Evolutionary conservation across 345 rosid species (phyloP).

Genomic region (Syzygium grande): DNA sequence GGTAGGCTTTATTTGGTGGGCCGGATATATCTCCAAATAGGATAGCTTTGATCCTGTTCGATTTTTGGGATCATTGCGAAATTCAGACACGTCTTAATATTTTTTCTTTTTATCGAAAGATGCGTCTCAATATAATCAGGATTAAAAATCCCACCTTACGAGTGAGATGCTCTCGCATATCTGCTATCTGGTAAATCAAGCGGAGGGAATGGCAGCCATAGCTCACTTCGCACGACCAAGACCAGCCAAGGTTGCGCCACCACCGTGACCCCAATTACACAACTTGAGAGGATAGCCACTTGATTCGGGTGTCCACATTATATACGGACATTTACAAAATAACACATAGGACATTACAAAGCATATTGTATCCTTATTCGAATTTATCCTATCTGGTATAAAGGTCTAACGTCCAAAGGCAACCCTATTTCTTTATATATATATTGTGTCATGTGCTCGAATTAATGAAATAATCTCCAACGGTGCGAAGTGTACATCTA

Average conservation of each 20-base stretch:
- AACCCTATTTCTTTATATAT: background rate
- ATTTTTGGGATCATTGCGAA: background rate
- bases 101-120: no score
- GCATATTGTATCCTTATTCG: background rate
- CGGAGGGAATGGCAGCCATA: background rate
- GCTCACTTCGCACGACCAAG: background rate
- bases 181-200: background rate
- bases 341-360: background rate
- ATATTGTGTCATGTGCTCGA: background rate
- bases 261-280: background rate
- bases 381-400: background rate
- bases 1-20: background rate
- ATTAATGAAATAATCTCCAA: background rate
- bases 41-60: background rate
- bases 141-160: background rate
- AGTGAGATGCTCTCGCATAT: background rate
- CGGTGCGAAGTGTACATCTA: background rate
- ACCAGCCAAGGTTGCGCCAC: background rate
- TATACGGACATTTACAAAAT: background rate
- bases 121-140: background rate
- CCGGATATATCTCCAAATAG: background rate
- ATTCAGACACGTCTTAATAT: background rate
- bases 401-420: background rate
- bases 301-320: background rate
- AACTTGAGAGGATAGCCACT: background rate